These are phyloP conservation scores for Leishmania amazonensis DNA, from an alignment of 208 protist genomes.

Conservation along the genomic window DNA sequence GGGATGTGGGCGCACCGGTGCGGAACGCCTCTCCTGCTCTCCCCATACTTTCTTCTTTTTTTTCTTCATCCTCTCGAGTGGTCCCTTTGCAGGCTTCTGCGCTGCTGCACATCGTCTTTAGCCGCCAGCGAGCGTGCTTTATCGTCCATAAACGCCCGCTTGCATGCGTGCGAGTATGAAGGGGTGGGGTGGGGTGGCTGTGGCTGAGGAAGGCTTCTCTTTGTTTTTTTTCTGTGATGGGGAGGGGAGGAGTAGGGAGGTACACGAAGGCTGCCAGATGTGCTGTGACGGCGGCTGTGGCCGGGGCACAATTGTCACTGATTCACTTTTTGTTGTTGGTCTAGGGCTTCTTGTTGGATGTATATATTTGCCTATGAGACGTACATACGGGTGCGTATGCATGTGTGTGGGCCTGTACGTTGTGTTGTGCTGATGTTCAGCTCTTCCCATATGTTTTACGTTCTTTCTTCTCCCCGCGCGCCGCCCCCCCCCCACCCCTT, in stretches of 20 bases:
- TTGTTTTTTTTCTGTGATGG: neutral
- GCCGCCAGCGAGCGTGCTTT: neutral
- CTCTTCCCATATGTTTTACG: neutral
- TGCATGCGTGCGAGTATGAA: neutral
- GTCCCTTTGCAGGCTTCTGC: neutral
- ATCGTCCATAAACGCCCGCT: neutral
- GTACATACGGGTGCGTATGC: too few species aligned
- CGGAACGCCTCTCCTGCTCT: neutral
- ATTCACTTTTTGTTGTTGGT: too few species aligned
- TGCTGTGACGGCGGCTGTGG: too few species aligned
- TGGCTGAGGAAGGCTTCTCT: neutral
- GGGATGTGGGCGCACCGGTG: neutral
- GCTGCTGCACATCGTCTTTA: neutral
- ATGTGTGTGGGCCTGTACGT: too few species aligned
- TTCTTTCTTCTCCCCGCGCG: too few species aligned
- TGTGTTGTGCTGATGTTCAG: too few species aligned
- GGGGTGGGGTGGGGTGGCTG: neutral
- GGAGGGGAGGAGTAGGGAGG: too few species aligned
- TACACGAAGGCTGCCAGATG: too few species aligned
- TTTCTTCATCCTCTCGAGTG: neutral
- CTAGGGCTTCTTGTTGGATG: too few species aligned
- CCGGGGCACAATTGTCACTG: too few species aligned
- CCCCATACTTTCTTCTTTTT: neutral
- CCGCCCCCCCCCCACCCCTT: neutral
- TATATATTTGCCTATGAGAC: too few species aligned